Base-by-base conservation (phyloP, 2,329 filamentous ascomycete species). In the Eurotiales sp. region DNA sequence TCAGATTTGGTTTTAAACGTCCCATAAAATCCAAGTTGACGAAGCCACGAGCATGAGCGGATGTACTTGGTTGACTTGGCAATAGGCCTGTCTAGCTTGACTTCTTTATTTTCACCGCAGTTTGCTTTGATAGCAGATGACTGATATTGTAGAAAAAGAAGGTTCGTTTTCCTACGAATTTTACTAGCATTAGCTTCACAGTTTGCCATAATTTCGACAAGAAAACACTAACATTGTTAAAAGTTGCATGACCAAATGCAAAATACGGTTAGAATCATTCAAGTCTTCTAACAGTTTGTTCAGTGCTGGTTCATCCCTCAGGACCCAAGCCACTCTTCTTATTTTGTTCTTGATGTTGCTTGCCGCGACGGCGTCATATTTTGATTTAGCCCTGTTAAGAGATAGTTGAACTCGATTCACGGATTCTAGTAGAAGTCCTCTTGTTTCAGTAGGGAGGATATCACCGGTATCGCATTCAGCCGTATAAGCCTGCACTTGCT, bases 161-260 rank as follows among this genome's bases (percentile, higher is more conserved):
- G 5, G 3, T 8, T 46, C 8, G 21, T 46, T 27, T 27, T 46
- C 43, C 43, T 46, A n/a, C 23, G 19, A 23, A 40, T 4, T 19
- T 3, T 3, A 6, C 21, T 10, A 21, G 15, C 6, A 11, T 39
- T 21, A 21, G 15, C 12, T 39, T 39, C 15, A 8, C 19, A 7
- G 5, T 17, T 7, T 8, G 19, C 10, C 15, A 39, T 19, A 22
- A 39, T 22, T 19, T 19, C 15, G 19, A 11, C n/a, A 4, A 10
- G 12, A 19, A 19, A 3, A 21, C 14, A 42, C 29, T 36, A 12
- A 46, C 43, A 49, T 42, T 6, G 27, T 42, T 23, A 49, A 22
- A 14, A 49, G 22, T 41, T 49, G 46, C 19, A 42, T 42, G 8
- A 36, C 50, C 30, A 42, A 32, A 12, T 14, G 22, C 3, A 44